Percentiles rank a stretch among this genome's conserved stretches.
phyloP scores from a whole-genome alignment of 345 rosid species.

The Lepidium didymum region DNA sequence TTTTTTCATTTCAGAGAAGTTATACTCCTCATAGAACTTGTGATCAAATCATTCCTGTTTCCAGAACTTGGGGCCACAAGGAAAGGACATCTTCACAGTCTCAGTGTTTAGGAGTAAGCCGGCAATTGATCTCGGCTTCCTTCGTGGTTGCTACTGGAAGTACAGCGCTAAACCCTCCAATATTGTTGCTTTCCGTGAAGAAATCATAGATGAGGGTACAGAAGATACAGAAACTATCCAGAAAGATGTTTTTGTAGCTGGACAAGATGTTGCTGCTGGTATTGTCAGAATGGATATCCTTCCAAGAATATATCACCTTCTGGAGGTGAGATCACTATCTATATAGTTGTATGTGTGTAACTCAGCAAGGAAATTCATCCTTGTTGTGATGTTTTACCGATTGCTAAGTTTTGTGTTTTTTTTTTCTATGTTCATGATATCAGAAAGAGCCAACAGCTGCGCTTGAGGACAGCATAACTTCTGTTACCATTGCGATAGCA shows the following conservation, averaged over 20 bases:
- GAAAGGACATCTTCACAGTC: constrained; percentile 51
- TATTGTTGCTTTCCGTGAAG: constrained; percentile 41
- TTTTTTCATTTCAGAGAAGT: background rate
- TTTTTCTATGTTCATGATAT: constrained; percentile 24
- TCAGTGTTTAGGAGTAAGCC: constrained; percentile 83
- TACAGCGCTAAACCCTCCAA: constrained; percentile 87
- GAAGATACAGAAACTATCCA: constrained; percentile 65
- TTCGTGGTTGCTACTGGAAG: constrained; percentile 87
- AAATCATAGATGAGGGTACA: constrained; percentile 42
- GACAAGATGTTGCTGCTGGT: constrained; percentile 93
- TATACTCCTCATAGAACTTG: background rate
- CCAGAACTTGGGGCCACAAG: constrained; percentile 45
- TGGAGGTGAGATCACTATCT: constrained; percentile 53
- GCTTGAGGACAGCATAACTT: constrained; percentile 57
- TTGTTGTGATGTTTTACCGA: constrained; percentile 1
- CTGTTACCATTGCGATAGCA: constrained; percentile 63
- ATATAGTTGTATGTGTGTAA: background rate
- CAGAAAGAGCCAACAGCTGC: constrained; percentile 50
- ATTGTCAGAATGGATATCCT: constrained; percentile 87
- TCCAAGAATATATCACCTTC: constrained; percentile 55
- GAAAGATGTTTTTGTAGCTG: constrained; percentile 75
- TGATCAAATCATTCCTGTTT: constrained; percentile 12
- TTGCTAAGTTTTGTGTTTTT: background rate
- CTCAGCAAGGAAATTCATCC: background rate
- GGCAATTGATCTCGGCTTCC: constrained; percentile 66